Evolutionary conservation across 2,329 filamentous ascomycete genomes (phyloP).

Genomic region (Trichoderma aggressivum): DNA sequence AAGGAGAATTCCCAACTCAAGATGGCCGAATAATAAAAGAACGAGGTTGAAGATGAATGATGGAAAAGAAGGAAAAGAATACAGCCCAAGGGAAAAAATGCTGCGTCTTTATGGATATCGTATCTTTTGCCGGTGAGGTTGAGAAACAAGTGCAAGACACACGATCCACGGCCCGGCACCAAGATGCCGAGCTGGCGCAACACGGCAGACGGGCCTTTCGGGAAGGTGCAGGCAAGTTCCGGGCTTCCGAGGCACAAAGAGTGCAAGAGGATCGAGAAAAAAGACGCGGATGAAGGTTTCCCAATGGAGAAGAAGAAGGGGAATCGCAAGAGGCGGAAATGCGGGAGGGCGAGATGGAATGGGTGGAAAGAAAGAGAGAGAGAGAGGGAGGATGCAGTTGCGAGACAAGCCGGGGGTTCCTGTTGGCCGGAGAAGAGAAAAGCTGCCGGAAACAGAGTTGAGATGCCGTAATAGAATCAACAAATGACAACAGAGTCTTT

Average conservation of each 20-base stretch:
- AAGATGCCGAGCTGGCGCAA: conserved; percentile 24
- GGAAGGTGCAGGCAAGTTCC: conserved; percentile 20
- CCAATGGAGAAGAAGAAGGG: background rate
- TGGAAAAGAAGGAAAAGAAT: background rate
- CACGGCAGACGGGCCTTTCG: conserved; percentile 21
- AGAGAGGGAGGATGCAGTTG: conserved; percentile 4
- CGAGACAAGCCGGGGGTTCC: background rate
- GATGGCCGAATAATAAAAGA: background rate
- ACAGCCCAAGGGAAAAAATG: conserved; percentile 16
- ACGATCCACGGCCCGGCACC: conserved; percentile 19
- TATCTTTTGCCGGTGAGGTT: background rate
- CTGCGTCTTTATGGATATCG: conserved; percentile 1
- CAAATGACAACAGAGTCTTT: background rate
- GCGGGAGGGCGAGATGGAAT: background rate
- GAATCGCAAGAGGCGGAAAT: background rate
- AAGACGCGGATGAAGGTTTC: background rate
- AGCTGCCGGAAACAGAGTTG: background rate
- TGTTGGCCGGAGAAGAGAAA: background rate
- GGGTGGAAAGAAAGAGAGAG: background rate
- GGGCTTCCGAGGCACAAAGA: background rate
- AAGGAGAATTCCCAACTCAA: background rate
- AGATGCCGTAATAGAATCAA: background rate
- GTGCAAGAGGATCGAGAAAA: background rate
- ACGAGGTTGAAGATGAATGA: background rate
- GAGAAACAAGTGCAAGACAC: conserved; percentile 1